Evolutionary conservation across 140 eudicot genomes (phyloP).

Genomic region (Anethum foeniculum): DNA sequence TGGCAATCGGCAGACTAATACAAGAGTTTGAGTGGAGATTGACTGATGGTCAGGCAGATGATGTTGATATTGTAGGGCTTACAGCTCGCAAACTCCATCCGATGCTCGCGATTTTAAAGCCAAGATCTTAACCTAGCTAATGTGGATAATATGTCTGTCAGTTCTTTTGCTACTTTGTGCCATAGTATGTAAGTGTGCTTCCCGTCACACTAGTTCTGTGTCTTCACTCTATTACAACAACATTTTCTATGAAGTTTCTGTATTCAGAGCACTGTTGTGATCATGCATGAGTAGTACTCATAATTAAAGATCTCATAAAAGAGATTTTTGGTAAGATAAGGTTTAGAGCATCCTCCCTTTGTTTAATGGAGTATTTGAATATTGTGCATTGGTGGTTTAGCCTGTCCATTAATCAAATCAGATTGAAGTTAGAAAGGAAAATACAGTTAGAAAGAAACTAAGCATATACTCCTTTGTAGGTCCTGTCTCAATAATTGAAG

Average conservation of each 20-base stretch:
- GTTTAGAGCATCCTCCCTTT: too few relatives aligned
- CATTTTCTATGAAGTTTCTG: background rate
- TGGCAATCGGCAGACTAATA: slow-evolving; percentile 51
- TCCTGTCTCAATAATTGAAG: too few relatives aligned
- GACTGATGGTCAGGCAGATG: slow-evolving; percentile 43
- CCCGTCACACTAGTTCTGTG: background rate
- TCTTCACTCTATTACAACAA: background rate
- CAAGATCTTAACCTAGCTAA: background rate
- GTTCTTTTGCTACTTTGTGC: background rate
- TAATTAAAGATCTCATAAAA: too few relatives aligned
- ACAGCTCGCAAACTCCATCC: slow-evolving; percentile 56
- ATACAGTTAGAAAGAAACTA: too few relatives aligned
- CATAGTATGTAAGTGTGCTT: background rate
- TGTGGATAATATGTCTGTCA: background rate
- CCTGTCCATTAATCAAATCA: too few relatives aligned
- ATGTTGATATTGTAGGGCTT: slow-evolving; percentile 51
- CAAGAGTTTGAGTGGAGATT: slow-evolving; percentile 80
- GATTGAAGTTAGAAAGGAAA: too few relatives aligned
- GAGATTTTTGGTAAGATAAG: too few relatives aligned
- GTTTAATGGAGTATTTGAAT: too few relatives aligned
- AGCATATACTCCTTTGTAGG: too few relatives aligned
- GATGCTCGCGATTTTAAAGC: background rate
- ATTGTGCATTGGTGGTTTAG: too few relatives aligned
- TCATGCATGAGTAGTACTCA: too few relatives aligned
- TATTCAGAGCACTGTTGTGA: too few relatives aligned